Conservation (phyloP, 2,329 filamentous ascomycete species). For the Helotiales sp. region DNA sequence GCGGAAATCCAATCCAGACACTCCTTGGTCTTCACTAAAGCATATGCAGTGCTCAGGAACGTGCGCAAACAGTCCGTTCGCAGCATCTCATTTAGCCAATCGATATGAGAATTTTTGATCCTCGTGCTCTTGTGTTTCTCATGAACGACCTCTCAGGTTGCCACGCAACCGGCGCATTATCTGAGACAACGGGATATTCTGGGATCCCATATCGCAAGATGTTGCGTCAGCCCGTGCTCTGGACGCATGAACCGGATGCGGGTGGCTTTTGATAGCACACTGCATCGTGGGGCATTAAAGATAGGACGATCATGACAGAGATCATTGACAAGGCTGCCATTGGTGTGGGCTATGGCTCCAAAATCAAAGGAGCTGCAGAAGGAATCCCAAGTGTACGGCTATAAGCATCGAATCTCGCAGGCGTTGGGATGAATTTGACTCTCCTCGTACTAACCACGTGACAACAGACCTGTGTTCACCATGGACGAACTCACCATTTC, state of each 20-base stretch:
- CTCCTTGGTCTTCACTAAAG: conserved; percentile 8
- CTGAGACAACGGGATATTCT: neutral
- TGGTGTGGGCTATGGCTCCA: neutral
- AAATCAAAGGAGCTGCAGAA: neutral
- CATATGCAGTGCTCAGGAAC: conserved; percentile 6
- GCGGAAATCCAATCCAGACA: conserved; percentile 32
- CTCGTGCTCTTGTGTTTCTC: neutral
- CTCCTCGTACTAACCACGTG: neutral
- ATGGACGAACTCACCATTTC: neutral
- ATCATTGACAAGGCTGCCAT: neutral
- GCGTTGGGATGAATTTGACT: neutral
- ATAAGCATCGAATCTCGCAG: neutral
- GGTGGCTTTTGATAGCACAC: neutral
- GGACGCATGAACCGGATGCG: conserved; percentile 9
- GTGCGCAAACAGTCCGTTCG: neutral
- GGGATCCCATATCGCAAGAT: neutral
- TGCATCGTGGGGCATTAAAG: neutral
- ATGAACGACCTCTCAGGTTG: neutral
- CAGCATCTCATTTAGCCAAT: neutral
- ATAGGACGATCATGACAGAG: conserved; percentile 1
- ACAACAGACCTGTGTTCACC: neutral
- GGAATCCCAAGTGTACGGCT: no score
- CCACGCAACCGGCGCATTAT: conserved; percentile 14
- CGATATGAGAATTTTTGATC: neutral
- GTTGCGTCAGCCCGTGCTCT: neutral